Conservation (phyloP, 352 stramenopile species). For the Phytophthora litchii region DNA sequence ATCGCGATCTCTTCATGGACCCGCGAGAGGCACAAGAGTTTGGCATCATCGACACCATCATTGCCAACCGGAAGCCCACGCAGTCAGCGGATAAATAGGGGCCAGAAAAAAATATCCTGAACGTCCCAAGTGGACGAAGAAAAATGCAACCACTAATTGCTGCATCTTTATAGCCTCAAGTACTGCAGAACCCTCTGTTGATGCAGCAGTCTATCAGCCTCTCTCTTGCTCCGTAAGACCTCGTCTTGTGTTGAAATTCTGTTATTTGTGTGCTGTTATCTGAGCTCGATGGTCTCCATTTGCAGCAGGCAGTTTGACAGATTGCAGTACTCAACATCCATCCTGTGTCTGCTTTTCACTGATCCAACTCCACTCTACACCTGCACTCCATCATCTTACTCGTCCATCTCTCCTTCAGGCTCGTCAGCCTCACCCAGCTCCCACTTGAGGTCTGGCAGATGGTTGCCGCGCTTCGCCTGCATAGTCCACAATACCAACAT, state of each 20-base stretch:
- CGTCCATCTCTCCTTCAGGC: conserved; percentile 84
- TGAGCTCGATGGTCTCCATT: conserved; percentile 19
- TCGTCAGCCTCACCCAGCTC: conserved; percentile 77
- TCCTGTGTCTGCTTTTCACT: conserved; percentile 1
- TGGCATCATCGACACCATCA: conserved; percentile 85
- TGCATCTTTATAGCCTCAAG: neutral
- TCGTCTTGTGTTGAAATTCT: conserved; percentile 25
- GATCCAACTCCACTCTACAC: conserved; percentile 5
- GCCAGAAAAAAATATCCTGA: neutral
- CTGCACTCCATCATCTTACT: conserved; percentile 46
- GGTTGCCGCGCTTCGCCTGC: conserved; percentile 75
- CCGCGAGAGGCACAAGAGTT: conserved; percentile 74
- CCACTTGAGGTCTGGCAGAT: conserved; percentile 82
- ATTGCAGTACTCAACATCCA: conserved; percentile 13
- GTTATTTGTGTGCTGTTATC: conserved; percentile 38
- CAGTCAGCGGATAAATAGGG: conserved; percentile 17
- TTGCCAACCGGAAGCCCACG: conserved; percentile 55
- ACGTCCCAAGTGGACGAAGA: conserved; percentile 2
- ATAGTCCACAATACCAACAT: conserved; percentile 11
- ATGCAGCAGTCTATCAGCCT: neutral
- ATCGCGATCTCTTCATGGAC: conserved; percentile 89
- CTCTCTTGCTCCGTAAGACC: neutral
- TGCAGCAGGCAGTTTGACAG: conserved; percentile 11
- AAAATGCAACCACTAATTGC: conserved; percentile 7
- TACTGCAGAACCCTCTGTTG: neutral